Conservation (phyloP, 306 rosid genomes). For the Carpinus fangiana region DNA sequence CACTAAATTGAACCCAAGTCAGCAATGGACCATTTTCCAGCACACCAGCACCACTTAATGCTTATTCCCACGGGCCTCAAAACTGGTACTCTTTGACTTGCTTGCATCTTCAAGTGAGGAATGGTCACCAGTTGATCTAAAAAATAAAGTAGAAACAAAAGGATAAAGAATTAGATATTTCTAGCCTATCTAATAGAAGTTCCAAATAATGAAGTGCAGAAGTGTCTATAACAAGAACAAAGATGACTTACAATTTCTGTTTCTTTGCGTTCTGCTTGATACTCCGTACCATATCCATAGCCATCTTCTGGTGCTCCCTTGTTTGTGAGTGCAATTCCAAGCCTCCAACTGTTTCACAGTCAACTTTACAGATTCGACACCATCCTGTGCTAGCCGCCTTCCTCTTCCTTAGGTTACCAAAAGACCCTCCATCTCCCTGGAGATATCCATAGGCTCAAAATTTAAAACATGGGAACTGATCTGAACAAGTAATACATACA, state of each 20-base stretch:
- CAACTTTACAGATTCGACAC: conserved; percentile 97
- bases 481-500: conserved; percentile 9
- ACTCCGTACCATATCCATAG: conserved; percentile 86
- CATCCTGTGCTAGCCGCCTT: conserved; percentile 80
- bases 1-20: conserved; percentile 42
- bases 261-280: conserved; percentile 93
- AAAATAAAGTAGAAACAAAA: conserved; percentile 10
- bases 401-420: conserved; percentile 74
- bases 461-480: background rate
- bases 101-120: conserved; percentile 64
- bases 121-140: conserved; percentile 60
- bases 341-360: conserved; percentile 95
- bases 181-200: background rate
- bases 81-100: conserved; percentile 46
- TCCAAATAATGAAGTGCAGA: conserved; percentile 9
- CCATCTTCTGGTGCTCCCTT: conserved; percentile 89
- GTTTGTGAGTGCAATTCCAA: conserved; percentile 95
- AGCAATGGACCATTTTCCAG: conserved; percentile 29
- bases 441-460: conserved; percentile 29
- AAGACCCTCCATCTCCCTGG: conserved; percentile 74
- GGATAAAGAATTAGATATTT: conserved; percentile 13
- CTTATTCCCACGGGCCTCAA: conserved; percentile 67
- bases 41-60: conserved; percentile 45
- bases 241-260: conserved; percentile 60
- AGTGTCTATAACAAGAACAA: conserved; percentile 10